Evolutionary conservation across 352 stramenopile genomes (phyloP).

Genomic region (Phytophthora litchii): DNA sequence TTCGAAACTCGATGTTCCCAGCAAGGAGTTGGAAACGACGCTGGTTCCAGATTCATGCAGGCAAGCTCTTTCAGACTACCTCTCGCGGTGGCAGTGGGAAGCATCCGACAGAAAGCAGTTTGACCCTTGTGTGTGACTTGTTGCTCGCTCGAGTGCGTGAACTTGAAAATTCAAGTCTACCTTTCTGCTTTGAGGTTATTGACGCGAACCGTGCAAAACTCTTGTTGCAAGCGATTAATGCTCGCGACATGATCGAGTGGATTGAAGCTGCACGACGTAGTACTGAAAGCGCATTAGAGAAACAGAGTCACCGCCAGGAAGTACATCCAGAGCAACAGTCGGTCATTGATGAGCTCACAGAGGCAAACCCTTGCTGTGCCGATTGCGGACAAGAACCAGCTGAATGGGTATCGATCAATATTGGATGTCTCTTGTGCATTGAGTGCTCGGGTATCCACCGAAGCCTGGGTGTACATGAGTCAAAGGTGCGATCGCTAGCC

Average conservation of each 20-base stretch:
- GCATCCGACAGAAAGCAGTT: slow-evolving; percentile 59
- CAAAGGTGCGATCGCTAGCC: slow-evolving; percentile 93
- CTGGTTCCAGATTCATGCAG: slow-evolving; percentile 89
- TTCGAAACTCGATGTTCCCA: slow-evolving; percentile 86
- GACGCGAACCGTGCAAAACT: slow-evolving; percentile 80
- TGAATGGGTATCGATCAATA: slow-evolving; percentile 97
- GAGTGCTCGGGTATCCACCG: slow-evolving; percentile 97
- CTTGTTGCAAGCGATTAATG: slow-evolving; percentile 77
- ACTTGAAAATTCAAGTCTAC: slow-evolving; percentile 52
- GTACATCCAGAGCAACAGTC: slow-evolving; percentile 85
- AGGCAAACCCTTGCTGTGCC: slow-evolving; percentile 63
- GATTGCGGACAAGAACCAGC: slow-evolving; percentile 81
- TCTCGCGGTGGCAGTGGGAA: slow-evolving; percentile 50
- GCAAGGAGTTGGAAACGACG: slow-evolving; percentile 84
- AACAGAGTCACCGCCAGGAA: slow-evolving; percentile 79
- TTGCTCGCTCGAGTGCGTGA: slow-evolving; percentile 83
- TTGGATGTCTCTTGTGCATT: slow-evolving; percentile 96
- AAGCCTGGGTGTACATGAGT: slow-evolving; percentile 96
- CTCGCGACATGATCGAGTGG: slow-evolving; percentile 79
- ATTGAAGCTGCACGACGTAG: slow-evolving; percentile 81
- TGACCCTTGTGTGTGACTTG: slow-evolving; percentile 81
- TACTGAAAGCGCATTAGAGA: slow-evolving; percentile 83
- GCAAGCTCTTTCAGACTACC: slow-evolving; percentile 82
- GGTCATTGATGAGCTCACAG: slow-evolving; percentile 65
- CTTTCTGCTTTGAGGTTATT: slow-evolving; percentile 86